Evolutionary conservation across 78 protist species (phyloP).

Genomic region (Guillardia theta): DNA sequence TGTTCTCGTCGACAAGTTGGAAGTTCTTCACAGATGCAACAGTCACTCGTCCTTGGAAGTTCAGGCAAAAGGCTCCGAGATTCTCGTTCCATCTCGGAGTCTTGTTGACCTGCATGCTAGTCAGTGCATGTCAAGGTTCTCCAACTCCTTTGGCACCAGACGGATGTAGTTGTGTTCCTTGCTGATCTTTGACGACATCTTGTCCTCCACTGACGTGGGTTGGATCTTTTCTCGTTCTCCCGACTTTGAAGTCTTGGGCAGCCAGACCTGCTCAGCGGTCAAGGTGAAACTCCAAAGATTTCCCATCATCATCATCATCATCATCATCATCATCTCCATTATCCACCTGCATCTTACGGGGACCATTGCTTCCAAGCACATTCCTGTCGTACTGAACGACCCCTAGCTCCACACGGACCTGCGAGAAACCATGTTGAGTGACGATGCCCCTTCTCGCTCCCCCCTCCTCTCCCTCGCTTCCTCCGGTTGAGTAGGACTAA

Average conservation of each 20-base stretch:
- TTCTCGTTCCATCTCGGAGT: constrained; percentile 51
- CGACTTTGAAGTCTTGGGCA: neutral
- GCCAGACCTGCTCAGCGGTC: too few relatives aligned
- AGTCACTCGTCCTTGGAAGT: constrained; percentile 77
- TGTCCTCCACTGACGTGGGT: neutral
- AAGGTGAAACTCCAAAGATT: too few relatives aligned
- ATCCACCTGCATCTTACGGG: constrained; percentile 53
- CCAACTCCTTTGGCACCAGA: too few relatives aligned
- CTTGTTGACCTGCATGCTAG: too few relatives aligned
- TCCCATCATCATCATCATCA: too few relatives aligned
- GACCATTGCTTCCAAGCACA: constrained; percentile 54
- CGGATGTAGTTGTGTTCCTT: neutral
- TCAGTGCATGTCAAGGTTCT: too few relatives aligned
- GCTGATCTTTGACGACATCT: neutral
- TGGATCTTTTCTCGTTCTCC: neutral
- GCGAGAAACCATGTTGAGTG: neutral
- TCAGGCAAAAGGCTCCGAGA: constrained; percentile 71
- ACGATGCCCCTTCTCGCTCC: neutral
- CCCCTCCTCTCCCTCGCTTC: neutral
- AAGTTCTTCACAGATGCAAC: constrained; percentile 83
- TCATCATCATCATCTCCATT: too few relatives aligned
- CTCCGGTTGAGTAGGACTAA: neutral
- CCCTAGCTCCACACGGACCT: constrained; percentile 29
- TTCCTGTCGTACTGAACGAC: constrained; percentile 37
- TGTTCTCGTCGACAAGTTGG: constrained; percentile 63